A percentile compares a stretch with the other conserved stretches of the same genome.
phyloP scores from a whole-genome alignment of 192 early-diverging fungal genomes.

The Podila clonocystis region DNA sequence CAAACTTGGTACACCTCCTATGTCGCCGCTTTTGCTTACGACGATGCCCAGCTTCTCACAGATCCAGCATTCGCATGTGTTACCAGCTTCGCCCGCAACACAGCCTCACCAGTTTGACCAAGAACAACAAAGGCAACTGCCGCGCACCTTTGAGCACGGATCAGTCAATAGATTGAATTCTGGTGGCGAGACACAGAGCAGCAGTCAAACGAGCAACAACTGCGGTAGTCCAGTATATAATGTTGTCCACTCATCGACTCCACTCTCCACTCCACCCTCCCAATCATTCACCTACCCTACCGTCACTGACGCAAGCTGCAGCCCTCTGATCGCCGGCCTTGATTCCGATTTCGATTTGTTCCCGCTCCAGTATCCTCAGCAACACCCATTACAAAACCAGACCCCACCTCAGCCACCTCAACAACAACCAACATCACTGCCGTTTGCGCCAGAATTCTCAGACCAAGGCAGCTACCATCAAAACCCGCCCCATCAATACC shows the following conservation, averaged over 20 bases:
- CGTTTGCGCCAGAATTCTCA: too few species aligned
- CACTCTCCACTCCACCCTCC: too few species aligned
- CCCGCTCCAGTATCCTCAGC: too few species aligned
- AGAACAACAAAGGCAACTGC: not conserved
- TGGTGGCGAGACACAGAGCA: not conserved
- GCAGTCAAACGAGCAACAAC: not conserved
- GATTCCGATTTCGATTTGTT: too few species aligned
- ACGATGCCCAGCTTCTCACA: not conserved
- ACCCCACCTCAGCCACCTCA: not conserved
- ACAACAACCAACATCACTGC: not conserved
- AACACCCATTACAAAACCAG: too few species aligned
- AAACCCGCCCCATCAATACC: not conserved
- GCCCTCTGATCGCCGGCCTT: too few species aligned
- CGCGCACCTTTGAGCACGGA: not conserved
- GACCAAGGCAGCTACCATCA: too few species aligned
- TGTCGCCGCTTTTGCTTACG: not conserved
- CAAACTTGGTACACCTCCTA: slow-evolving; percentile 16
- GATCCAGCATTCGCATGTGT: not conserved
- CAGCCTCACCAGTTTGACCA: too few species aligned
- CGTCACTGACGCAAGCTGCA: too few species aligned
- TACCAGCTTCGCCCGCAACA: not conserved
- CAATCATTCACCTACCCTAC: too few species aligned
- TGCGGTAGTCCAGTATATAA: too few species aligned
- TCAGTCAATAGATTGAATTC: not conserved
- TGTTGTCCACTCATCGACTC: too few species aligned